Evolutionary conservation across 192 early-diverging fungal genomes (phyloP).

Genomic region (Cladochytrium replicatum): DNA sequence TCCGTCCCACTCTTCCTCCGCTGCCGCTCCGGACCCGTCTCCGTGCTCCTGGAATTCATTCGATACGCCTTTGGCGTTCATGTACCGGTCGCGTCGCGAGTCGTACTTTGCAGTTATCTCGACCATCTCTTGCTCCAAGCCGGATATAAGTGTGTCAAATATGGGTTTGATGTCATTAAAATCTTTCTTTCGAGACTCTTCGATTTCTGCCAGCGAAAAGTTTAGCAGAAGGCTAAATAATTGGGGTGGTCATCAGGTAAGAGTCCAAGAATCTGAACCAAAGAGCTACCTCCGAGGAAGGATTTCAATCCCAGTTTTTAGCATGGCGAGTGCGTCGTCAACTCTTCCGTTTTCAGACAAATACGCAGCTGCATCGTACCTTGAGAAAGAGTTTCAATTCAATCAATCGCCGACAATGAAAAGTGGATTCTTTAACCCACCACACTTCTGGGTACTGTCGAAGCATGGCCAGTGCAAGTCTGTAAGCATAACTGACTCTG

Average conservation of each 20-base stretch:
- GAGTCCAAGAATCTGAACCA: too few species aligned
- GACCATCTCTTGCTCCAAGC: too few species aligned
- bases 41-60: not conserved
- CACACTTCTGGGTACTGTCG: conserved; percentile 85
- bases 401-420: conserved; percentile 18
- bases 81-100: conserved; percentile 18
- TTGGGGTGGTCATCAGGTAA: not conserved
- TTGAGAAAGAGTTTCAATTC: too few species aligned
- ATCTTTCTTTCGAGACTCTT: conserved; percentile 31
- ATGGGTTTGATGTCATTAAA: conserved; percentile 15
- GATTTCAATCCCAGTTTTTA: conserved; percentile 61
- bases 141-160: conserved; percentile 30
- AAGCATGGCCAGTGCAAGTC: conserved; percentile 72
- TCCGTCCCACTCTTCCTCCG: conserved; percentile 35
- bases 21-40: too few species aligned
- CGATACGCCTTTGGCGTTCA: too few species aligned
- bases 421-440: conserved; percentile 41
- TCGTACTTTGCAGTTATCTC: conserved; percentile 32
- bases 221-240: conserved; percentile 32
- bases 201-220: conserved; percentile 36
- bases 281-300: conserved; percentile 53
- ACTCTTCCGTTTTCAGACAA: conserved; percentile 40
- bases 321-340: conserved; percentile 49
- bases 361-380: conserved; percentile 52
- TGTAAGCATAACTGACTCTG: conserved; percentile 77